These are phyloP conservation scores for Gryganskiella cystojenkinii DNA, from an alignment of 192 early-diverging fungal species.

Conservation along the genomic window DNA sequence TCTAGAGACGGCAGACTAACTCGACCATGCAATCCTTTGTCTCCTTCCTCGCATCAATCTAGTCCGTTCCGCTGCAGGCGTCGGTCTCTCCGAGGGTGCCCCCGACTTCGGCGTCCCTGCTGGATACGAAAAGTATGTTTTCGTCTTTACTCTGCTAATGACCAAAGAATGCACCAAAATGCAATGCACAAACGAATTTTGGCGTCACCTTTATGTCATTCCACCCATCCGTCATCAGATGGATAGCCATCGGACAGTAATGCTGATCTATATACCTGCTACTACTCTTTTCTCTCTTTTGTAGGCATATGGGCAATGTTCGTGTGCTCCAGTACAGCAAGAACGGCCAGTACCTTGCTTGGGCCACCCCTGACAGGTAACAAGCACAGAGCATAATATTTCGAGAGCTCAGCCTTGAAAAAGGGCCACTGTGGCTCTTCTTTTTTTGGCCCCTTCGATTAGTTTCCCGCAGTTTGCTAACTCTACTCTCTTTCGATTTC, in stretches of 20 bases:
- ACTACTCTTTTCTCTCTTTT: slow-evolving; percentile 3
- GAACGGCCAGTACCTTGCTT: slow-evolving; percentile 76
- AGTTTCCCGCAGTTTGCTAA: not conserved
- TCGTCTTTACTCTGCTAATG: not conserved
- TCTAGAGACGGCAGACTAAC: slow-evolving; percentile 20
- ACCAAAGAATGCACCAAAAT: too few relatives aligned
- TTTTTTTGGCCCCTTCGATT: not conserved
- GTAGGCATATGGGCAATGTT: slow-evolving; percentile 55
- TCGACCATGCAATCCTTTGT: not conserved
- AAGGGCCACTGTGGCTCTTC: not conserved
- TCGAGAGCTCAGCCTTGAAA: too few relatives aligned
- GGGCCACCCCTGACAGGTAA: slow-evolving; percentile 70
- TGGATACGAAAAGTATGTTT: slow-evolving; percentile 64
- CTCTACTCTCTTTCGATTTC: not conserved
- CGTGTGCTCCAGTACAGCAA: slow-evolving; percentile 78
- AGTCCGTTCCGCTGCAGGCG: slow-evolving; percentile 65
- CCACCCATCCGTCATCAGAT: too few relatives aligned
- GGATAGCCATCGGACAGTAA: not conserved
- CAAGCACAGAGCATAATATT: not conserved
- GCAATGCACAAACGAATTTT: not conserved
- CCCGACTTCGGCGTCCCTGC: slow-evolving; percentile 61
- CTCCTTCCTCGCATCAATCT: not conserved
- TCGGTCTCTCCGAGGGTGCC: slow-evolving; percentile 64
- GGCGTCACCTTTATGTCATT: too few relatives aligned
- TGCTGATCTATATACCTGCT: not conserved